These are phyloP conservation scores for Nakazawaea ambrosiae DNA, from an alignment of 805 yeast species.

Conservation along the genomic window DNA sequence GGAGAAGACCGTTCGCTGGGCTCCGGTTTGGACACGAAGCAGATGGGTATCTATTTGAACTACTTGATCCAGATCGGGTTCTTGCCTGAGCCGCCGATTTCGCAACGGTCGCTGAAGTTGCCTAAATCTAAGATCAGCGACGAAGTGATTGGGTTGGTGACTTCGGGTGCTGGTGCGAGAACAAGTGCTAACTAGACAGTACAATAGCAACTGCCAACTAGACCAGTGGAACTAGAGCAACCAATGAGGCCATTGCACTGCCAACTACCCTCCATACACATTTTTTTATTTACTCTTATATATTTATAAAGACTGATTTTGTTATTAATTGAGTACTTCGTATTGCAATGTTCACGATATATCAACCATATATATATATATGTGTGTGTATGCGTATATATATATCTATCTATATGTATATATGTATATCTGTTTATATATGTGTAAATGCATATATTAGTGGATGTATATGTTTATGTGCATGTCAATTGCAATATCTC, in stretches of 20 bases:
- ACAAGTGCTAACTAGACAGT: slow-evolving; percentile 44
- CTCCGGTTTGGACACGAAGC: slow-evolving; percentile 60
- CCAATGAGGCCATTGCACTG: too few relatives aligned
- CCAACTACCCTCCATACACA: too few relatives aligned
- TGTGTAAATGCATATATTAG: too few relatives aligned
- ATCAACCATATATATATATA: too few relatives aligned
- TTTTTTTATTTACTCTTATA: not conserved
- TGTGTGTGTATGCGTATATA: too few relatives aligned
- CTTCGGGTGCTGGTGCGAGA: slow-evolving; percentile 71
- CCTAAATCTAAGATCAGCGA: slow-evolving; percentile 52
- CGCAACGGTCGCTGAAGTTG: slow-evolving; percentile 31
- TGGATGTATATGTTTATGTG: too few relatives aligned
- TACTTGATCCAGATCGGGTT: slow-evolving; percentile 79
- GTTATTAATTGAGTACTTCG: too few relatives aligned
- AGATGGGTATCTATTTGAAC: slow-evolving; percentile 70
- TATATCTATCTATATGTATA: too few relatives aligned
- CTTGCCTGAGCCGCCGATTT: slow-evolving; percentile 52
- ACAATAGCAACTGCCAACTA: too few relatives aligned
- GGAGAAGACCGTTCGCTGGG: slow-evolving; percentile 66
- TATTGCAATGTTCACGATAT: too few relatives aligned
- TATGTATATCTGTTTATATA: too few relatives aligned
- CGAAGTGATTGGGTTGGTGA: slow-evolving; percentile 50
- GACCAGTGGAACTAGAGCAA: too few relatives aligned
- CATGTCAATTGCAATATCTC: slow-evolving; percentile 33
- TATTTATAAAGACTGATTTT: not conserved